phyloP scores from a whole-genome alignment of 176 grass and related monocot genomes.

The Oryza meridionalis region DNA sequence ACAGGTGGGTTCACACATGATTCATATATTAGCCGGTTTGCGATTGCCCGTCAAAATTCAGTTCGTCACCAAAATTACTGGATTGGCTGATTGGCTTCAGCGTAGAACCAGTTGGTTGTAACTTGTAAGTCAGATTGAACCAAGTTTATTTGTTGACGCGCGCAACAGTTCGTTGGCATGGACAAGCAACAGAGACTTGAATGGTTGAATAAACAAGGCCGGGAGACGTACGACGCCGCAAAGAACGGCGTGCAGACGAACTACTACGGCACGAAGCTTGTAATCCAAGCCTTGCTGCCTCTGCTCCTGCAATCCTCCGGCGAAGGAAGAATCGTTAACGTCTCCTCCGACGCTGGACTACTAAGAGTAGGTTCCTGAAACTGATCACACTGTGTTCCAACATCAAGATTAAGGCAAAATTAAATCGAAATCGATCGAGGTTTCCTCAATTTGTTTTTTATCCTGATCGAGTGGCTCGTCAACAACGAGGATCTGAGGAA shows the following conservation, averaged over 20 bases:
- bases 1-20: slow-evolving; percentile 9
- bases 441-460: not conserved
- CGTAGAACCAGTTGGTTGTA: not conserved
- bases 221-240: slow-evolving; percentile 16
- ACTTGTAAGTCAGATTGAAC: not conserved
- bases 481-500: slow-evolving; percentile 42
- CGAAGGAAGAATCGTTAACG: slow-evolving; percentile 53
- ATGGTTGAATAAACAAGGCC: not conserved
- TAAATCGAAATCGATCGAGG: not conserved
- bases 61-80: not conserved
- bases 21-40: not conserved
- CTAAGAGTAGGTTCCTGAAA: slow-evolving; percentile 21
- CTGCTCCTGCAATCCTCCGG: slow-evolving; percentile 45
- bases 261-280: slow-evolving; percentile 41
- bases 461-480: slow-evolving; percentile 20
- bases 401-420: not conserved
- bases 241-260: slow-evolving; percentile 48
- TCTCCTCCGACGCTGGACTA: slow-evolving; percentile 27
- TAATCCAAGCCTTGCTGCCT: slow-evolving; percentile 50
- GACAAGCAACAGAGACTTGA: not conserved
- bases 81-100: not conserved
- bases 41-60: not conserved
- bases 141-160: not conserved
- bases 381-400: not conserved
- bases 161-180: slow-evolving; percentile 37